Base-by-base conservation (phyloP, 2,329 filamentous ascomycete species). In the Nigrospora sphaerica region DNA sequence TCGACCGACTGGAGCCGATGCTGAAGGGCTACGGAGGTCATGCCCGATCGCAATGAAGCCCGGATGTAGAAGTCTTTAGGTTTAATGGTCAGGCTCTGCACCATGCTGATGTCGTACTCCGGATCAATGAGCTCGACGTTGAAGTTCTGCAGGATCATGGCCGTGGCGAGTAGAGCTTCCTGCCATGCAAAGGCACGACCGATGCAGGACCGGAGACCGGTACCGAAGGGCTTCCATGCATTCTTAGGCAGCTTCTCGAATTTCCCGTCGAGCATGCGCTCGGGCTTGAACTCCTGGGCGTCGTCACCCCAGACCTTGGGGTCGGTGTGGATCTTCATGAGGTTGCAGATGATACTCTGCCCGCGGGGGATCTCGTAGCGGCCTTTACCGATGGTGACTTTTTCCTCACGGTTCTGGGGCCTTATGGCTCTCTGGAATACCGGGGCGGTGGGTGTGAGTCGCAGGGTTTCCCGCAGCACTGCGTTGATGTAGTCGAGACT, bases 151-250 rank as follows among this genome's bases (percentile, higher is more conserved):
- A 85, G 62, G 12, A 83, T 58, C 52, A 79, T 69, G 1, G 71
- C 72, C 54, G 81, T 69, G 10, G 75, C 73, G 1, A 88, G 65
- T 6, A 85, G 59, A 2, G 77, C 73, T 63, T 91, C 86, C 58
- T 91, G 86, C 81, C 82, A 86, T 1, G 86, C 85, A 59, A 90
- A 90, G 0, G 79, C 73, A 1, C 85, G 70, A 4, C 86, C 86
- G 49, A 90, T 89, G 54, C 86, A 91, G 1, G 71, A 82, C 45
- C 86, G 70, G 51, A 76, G 71, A 1, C 86, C 86, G 48, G 86
- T 85, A 2, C 86, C 87, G 54, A 90, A 91, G 3, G 86, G 84
- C 64, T 86, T 86, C 81, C 80, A 85, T 32, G 74, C 73, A 45
- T 78, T 79, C 13, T 73, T 73, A 31, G 80, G 83, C 6, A 86